Percentiles rank a stretch among this genome's conserved stretches.
phyloP scores from a whole-genome alignment of 2,329 filamentous ascomycete species.

The Hypocreales sp. region DNA sequence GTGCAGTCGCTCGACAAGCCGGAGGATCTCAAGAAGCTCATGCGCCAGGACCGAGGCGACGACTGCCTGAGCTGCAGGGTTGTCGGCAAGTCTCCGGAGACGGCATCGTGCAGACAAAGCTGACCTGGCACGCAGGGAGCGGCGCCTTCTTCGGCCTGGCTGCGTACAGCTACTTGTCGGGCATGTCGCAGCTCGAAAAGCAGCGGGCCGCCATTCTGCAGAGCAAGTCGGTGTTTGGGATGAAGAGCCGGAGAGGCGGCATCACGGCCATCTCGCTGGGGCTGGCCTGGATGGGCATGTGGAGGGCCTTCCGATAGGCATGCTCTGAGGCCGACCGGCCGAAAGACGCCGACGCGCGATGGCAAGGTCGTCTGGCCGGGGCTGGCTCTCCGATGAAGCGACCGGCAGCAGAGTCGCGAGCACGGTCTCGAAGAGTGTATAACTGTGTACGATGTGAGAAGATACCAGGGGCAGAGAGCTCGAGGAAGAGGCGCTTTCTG shows the following conservation, averaged over 20 bases:
- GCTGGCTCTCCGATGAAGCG: no score
- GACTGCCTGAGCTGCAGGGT: slow-evolving; percentile 60
- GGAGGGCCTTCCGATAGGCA: slow-evolving; percentile 42
- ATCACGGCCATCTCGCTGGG: slow-evolving; percentile 53
- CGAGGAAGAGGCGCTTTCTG: no score
- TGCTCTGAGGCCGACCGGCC: neutral
- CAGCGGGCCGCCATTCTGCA: slow-evolving; percentile 50
- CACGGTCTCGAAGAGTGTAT: no score
- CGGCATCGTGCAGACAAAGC: no score
- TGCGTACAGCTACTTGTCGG: slow-evolving; percentile 63
- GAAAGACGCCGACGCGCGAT: no score
- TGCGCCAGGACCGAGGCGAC: slow-evolving; percentile 39
- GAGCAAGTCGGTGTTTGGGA: slow-evolving; percentile 56
- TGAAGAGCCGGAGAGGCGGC: slow-evolving; percentile 52
- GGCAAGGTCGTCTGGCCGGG: no score
- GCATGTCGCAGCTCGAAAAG: slow-evolving; percentile 53
- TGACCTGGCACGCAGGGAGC: slow-evolving; percentile 35
- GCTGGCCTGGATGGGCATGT: slow-evolving; percentile 55
- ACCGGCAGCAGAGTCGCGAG: no score
- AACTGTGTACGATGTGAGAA: no score
- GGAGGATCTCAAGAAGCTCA: slow-evolving; percentile 42
- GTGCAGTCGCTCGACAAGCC: slow-evolving; percentile 41
- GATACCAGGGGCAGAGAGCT: no score
- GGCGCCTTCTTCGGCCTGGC: slow-evolving; percentile 62
- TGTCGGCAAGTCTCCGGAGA: slow-evolving; percentile 38